Conservation (phyloP, 768 basidiomycete genomes). For the Naganishia friedmannii region DNA sequence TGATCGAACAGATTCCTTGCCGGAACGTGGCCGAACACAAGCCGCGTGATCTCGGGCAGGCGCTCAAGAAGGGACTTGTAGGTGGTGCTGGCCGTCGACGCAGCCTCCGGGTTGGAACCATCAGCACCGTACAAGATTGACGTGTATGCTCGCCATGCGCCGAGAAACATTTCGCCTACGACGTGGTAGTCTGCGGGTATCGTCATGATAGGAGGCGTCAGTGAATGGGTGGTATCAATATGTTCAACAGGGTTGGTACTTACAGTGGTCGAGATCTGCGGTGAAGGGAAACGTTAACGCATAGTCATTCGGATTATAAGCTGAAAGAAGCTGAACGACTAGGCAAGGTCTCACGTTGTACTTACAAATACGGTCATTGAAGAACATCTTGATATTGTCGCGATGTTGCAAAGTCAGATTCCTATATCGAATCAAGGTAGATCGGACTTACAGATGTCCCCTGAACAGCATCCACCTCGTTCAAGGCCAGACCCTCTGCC, state of each 20-base stretch:
- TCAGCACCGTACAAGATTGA: slow-evolving; percentile 26
- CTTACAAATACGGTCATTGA: slow-evolving; percentile 42
- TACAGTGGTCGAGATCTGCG: slow-evolving; percentile 36
- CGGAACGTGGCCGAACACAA: slow-evolving; percentile 17
- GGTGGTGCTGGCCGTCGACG: neutral
- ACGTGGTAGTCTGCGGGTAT: slow-evolving; percentile 37
- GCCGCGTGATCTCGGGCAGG: slow-evolving; percentile 3
- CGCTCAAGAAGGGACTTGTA: neutral
- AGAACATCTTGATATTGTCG: slow-evolving; percentile 32
- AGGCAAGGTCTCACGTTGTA: neutral
- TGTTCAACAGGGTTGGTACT: neutral
- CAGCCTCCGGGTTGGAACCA: slow-evolving; percentile 3
- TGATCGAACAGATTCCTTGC: slow-evolving; percentile 32
- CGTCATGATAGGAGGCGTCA: neutral
- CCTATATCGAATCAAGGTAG: neutral
- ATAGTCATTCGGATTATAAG: neutral
- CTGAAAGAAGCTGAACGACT: no score
- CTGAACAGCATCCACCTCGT: slow-evolving; percentile 24
- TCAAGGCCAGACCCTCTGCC: slow-evolving; percentile 28
- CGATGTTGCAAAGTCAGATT: neutral
- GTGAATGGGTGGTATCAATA: neutral
- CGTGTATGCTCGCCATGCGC: slow-evolving; percentile 37
- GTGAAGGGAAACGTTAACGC: neutral
- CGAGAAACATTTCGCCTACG: slow-evolving; percentile 42
- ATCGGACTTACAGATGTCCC: slow-evolving; percentile 34